A percentile compares a stretch with the other conserved stretches of the same genome.
These are phyloP conservation scores for Colletotrichum sp. DNA, from an alignment of 2,329 filamentous ascomycete species.

Conservation along the genomic window DNA sequence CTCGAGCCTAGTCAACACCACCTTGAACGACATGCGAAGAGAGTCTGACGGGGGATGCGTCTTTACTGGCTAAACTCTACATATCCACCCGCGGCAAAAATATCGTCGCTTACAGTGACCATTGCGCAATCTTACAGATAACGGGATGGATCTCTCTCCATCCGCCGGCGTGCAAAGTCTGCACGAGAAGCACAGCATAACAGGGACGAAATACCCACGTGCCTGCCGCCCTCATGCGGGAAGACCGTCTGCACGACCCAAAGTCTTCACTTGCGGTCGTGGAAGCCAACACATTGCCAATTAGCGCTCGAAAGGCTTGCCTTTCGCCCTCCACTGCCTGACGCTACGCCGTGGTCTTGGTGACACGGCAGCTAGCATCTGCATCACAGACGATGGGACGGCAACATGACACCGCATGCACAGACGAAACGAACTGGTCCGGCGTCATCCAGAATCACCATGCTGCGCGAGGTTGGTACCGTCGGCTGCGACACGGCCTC, in stretches of 20 bases:
- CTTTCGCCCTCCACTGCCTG: neutral
- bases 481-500: neutral
- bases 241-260: conserved; percentile 2
- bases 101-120: neutral
- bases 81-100: neutral
- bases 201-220: conserved; percentile 5
- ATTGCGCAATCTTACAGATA: neutral
- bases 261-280: neutral
- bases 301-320: neutral
- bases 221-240: neutral
- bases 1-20: neutral
- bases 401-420: conserved; percentile 2
- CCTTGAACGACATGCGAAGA: neutral
- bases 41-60: neutral
- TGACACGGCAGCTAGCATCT: conserved; percentile 10
- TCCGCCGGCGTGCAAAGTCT: neutral
- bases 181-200: neutral
- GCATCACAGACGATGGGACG: neutral
- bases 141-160: neutral
- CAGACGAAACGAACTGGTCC: neutral
- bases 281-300: conserved; percentile 9
- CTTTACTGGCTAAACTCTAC: neutral
- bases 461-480: neutral
- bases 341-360: neutral
- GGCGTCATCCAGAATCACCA: neutral